A percentile compares a stretch with the other conserved stretches of the same genome.
phyloP scores from a whole-genome alignment of 164 flowering plant genomes.

The Cinnamomum chago region DNA sequence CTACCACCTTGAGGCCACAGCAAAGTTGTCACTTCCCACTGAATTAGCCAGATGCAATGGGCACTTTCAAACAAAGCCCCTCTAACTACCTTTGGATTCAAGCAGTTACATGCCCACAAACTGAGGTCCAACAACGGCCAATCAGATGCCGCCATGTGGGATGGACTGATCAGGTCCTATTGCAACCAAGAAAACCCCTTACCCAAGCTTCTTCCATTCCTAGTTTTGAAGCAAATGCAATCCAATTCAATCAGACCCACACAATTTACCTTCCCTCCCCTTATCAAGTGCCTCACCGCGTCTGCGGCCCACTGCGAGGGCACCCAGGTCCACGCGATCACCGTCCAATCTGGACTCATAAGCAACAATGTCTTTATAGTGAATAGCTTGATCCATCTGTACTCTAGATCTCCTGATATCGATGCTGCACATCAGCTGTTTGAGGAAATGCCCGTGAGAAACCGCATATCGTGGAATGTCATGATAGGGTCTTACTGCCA shows the following conservation, averaged over 20 bases:
- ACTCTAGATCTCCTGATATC: not conserved
- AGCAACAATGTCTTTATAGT: slow-evolving; percentile 31
- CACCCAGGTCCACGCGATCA: slow-evolving; percentile 23
- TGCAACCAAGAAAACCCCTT: not conserved
- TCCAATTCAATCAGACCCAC: slow-evolving; percentile 20
- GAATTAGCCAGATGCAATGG: too few species aligned
- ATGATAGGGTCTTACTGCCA: slow-evolving; percentile 10
- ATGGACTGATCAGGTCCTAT: slow-evolving; percentile 2
- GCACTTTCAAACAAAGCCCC: not conserved
- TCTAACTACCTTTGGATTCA: not conserved
- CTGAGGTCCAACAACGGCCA: not conserved
- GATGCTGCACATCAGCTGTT: not conserved
- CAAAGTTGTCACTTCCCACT: too few species aligned
- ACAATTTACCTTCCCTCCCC: slow-evolving; percentile 40
- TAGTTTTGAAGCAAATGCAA: slow-evolving; percentile 9
- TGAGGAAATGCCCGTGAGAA: slow-evolving; percentile 7
- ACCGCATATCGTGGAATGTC: slow-evolving; percentile 6
- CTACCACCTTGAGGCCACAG: too few species aligned
- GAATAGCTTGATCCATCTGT: not conserved
- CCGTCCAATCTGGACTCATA: slow-evolving; percentile 29
- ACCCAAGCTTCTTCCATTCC: not conserved
- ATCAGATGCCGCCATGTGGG: slow-evolving; percentile 1
- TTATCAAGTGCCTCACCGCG: slow-evolving; percentile 30
- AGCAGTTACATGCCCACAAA: slow-evolving; percentile 4
- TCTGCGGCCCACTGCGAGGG: slow-evolving; percentile 21